Base-by-base conservation (phyloP, 2,329 filamentous ascomycete species). In the Penicillium polonicum region DNA sequence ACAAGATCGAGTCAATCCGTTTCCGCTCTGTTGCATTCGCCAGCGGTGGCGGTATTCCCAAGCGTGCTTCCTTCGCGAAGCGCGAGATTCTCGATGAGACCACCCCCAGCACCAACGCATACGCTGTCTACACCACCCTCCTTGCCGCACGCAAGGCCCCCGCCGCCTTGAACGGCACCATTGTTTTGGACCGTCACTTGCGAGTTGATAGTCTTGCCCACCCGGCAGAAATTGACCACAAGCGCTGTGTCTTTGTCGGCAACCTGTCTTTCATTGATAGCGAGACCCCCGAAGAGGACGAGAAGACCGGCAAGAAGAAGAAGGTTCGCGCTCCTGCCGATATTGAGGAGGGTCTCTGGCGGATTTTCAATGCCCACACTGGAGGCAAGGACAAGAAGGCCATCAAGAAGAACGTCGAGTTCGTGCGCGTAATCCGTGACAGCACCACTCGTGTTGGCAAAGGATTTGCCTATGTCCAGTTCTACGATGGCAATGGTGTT, bases 241-340 rank as follows among this genome's bases (percentile, higher is more conserved):
- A 89, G 58, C 89, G 92, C 54, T 99, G 94, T 74, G 88, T 99
- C 17, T 99, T 99, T 70, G 90, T 99, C 27, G 94, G 94, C 46
- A 99, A 99, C 71, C 83, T 99, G 1, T 92, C 91, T 49, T 99
- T 99, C 69, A 91, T 99, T 17, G 93, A 97, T 69, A 91, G 97
- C 65, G 92, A 97, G 77, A 89, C 85, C 39, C 81, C 88, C 50
- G 76, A 89, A 23, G 84, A 81, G 44, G 77, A 77, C 19, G 78
- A 84, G 49, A 57, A 57, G 43, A 82, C 87, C 35, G 86, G 83
- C 41, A 85, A 86, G 50, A 84, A 87, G 68, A 90, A 90, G 71
- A 91, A 90, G 76, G 86, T 85, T 65, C 90, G 88, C 70, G 80
- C 85, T 9, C 90, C 92, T 2, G 87, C 90, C 38, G 93, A 97